phyloP scores from a whole-genome alignment of 2,329 filamentous ascomycete genomes.

The Emmonsiellopsis sp. region DNA sequence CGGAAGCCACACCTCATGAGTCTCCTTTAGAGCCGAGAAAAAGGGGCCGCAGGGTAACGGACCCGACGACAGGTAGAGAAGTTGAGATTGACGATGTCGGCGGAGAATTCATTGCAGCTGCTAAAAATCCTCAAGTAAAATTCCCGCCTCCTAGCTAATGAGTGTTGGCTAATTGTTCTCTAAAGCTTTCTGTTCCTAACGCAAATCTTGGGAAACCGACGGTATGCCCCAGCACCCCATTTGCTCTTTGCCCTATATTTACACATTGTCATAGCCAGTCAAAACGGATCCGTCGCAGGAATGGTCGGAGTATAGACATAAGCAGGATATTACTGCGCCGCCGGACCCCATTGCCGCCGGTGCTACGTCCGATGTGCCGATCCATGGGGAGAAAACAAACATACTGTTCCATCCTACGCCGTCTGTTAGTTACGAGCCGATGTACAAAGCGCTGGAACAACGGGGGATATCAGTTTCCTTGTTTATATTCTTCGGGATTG shows the following conservation, averaged over 20 bases:
- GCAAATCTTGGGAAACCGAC: conserved; percentile 72
- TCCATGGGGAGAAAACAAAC: conserved; percentile 93
- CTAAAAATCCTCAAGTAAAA: conserved; percentile 60
- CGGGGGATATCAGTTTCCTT: conserved; percentile 61
- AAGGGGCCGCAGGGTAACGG: conserved; percentile 58
- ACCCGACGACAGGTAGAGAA: conserved; percentile 78
- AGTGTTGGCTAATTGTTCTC: conserved; percentile 4
- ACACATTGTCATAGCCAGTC: conserved; percentile 40
- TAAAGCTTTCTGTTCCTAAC: conserved; percentile 61
- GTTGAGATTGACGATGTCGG: conserved; percentile 79
- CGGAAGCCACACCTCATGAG: conserved; percentile 38
- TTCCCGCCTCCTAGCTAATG: neutral
- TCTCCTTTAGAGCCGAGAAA: conserved; percentile 34
- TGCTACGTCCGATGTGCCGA: conserved; percentile 85
- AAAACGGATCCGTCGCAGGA: conserved; percentile 63
- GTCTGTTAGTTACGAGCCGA: conserved; percentile 79
- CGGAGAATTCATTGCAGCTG: conserved; percentile 57
- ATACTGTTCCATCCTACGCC: conserved; percentile 93
- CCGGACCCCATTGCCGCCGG: conserved; percentile 76
- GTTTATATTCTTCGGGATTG: conserved; percentile 61
- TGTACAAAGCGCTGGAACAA: conserved; percentile 67
- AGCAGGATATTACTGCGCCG: conserved; percentile 82
- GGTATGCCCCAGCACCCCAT: conserved; percentile 25
- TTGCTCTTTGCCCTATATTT: conserved; percentile 3
- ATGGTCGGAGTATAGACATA: conserved; percentile 68